Conservation (phyloP, 2,329 filamentous ascomycete species). For the Fusarium floridanum region DNA sequence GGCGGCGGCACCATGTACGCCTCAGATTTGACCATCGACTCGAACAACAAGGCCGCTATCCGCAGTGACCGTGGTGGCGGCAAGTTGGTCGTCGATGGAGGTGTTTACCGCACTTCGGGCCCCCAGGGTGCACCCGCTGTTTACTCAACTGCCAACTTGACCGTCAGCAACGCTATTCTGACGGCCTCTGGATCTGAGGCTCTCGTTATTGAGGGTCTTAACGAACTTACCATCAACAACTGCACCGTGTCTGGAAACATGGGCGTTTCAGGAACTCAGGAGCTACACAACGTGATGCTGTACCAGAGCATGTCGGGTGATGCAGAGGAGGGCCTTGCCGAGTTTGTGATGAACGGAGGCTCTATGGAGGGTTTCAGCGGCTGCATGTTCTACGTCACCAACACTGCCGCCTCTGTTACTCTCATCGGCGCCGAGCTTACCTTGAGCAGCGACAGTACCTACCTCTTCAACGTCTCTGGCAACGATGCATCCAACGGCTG, state of each 20-base stretch:
- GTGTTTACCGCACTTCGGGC: conserved; percentile 19
- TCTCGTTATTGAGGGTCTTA: conserved; percentile 27
- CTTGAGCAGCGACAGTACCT: conserved; percentile 19
- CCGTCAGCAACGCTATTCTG: conserved; percentile 19
- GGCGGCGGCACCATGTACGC: conserved; percentile 26
- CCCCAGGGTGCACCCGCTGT: conserved; percentile 22
- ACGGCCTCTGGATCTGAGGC: conserved; percentile 11
- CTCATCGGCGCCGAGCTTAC: conserved; percentile 17
- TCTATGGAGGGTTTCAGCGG: conserved; percentile 21
- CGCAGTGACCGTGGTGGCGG: conserved; percentile 26
- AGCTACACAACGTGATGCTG: conserved; percentile 30
- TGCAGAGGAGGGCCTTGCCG: conserved; percentile 23
- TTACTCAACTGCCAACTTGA: conserved; percentile 28
- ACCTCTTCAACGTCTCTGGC: conserved; percentile 26
- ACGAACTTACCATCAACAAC: conserved; percentile 27
- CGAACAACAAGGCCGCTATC: conserved; percentile 23
- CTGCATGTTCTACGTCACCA: conserved; percentile 31
- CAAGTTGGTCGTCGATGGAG: conserved; percentile 20
- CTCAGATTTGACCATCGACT: conserved; percentile 21
- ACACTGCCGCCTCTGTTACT: conserved; percentile 19
- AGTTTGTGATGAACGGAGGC: conserved; percentile 27
- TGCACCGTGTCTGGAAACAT: conserved; percentile 28
- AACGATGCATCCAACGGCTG: conserved; percentile 24
- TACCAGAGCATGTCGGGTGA: conserved; percentile 33
- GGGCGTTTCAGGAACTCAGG: conserved; percentile 14